Evolutionary conservation across 352 stramenopile genomes (phyloP).

Genomic region (Pythium volutum): DNA sequence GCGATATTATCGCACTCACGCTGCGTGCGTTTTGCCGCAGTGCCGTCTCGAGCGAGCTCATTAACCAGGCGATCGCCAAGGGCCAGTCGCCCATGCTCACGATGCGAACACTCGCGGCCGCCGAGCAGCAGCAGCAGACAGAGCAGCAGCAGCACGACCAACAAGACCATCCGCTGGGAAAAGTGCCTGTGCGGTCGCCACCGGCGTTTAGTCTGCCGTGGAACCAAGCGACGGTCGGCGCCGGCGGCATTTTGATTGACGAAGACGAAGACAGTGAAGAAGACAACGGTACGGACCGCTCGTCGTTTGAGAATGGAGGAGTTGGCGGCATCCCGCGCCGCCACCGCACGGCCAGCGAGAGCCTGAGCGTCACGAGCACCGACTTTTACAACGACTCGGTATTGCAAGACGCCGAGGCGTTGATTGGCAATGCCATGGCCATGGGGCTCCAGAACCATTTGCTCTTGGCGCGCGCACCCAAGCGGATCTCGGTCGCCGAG

Average conservation of each 20-base stretch:
- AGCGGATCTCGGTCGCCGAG: constrained; percentile 63
- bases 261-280: constrained; percentile 24
- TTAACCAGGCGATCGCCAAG: constrained; percentile 40
- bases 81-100: constrained; percentile 69
- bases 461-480: constrained; percentile 43
- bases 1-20: constrained; percentile 83
- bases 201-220: constrained; percentile 56
- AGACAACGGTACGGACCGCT: constrained; percentile 2
- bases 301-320: not conserved
- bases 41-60: constrained; percentile 46
- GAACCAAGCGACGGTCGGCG: constrained; percentile 38
- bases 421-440: constrained; percentile 71
- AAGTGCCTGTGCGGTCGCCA: constrained; percentile 10
- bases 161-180: not conserved
- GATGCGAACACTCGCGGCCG: constrained; percentile 52
- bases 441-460: constrained; percentile 62
- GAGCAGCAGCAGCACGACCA: not conserved
- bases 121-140: constrained; percentile 30
- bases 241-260: constrained; percentile 22
- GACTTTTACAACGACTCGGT: constrained; percentile 47
- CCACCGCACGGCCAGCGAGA: constrained; percentile 13
- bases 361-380: constrained; percentile 19
- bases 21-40: constrained; percentile 69
- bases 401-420: constrained; percentile 58
- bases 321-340: too few species aligned